Conservation (phyloP, 2,329 filamentous ascomycete genomes). For the Aspergillus sp. region DNA sequence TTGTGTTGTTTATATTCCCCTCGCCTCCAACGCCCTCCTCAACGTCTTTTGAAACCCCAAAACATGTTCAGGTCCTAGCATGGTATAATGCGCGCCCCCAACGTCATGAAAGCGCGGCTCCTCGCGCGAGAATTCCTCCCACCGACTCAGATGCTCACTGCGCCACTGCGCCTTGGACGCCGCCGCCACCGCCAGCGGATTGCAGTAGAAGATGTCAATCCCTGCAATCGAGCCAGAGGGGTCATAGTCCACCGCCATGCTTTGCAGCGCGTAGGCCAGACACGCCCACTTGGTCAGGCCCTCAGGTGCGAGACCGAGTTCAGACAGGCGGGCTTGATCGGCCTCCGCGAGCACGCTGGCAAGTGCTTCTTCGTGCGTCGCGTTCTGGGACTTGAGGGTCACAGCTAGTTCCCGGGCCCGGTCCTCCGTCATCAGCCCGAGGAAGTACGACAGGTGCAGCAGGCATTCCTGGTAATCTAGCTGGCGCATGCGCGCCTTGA, state of each 20-base stretch:
- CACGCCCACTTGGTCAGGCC: constrained; percentile 31
- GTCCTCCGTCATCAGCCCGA: constrained; percentile 39
- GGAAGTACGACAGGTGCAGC: constrained; percentile 44
- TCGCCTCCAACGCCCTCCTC: background rate
- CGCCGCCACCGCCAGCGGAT: background rate
- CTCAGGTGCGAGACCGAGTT: constrained; percentile 22
- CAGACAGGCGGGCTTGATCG: constrained; percentile 5
- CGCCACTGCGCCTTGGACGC: background rate
- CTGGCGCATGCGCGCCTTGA: constrained; percentile 45
- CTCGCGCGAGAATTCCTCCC: constrained; percentile 34
- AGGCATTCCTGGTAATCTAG: constrained; percentile 43
- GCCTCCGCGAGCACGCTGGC: background rate
- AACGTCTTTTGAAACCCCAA: constrained; percentile 27
- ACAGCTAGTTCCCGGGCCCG: background rate
- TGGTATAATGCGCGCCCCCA: constrained; percentile 41
- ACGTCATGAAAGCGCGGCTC: constrained; percentile 35
- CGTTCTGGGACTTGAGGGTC: background rate
- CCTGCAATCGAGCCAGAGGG: background rate
- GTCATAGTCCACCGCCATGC: constrained; percentile 3
- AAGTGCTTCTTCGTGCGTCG: background rate
- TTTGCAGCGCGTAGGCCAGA: constrained; percentile 28
- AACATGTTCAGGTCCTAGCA: constrained; percentile 41
- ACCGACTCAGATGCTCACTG: constrained; percentile 16
- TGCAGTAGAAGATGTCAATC: background rate
- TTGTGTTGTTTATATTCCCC: too few relatives aligned